Evolutionary conservation across 2,329 filamentous ascomycete genomes (phyloP), one percentile per base, ranked within the genome.

Genomic region (Penicillium sp.): DNA sequence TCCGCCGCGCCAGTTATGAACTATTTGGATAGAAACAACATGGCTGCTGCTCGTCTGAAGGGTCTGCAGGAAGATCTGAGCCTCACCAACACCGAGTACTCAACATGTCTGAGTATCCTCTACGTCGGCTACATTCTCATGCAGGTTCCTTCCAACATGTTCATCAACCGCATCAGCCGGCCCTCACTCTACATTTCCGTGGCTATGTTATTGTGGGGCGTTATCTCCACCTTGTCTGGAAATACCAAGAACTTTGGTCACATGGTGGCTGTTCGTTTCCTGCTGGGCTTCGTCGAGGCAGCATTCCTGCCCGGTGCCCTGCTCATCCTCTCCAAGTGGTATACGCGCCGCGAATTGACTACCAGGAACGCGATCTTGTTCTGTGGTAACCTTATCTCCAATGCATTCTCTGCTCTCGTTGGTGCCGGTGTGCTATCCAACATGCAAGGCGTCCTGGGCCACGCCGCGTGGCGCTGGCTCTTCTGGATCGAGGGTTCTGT

Each of bases 141-240:
- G 7, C 78, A 81, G 55, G 70, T 81, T 0, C 79, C 79, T 0
- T 79, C 77, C 21, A 81, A 81, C 60, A 66, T 81, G 29, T 73
- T 78, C 53, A 71, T 81, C 52, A 78, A 78, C 31, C 75, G 74
- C 6, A 77, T 77, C 58, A 77, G 77, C 70, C 69, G 79, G 19
- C 74, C 71, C 1, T 81, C 77, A 66, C 73, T 75, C n/a, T 70
- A 71, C n/a, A 76, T 77, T 4, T 77, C 77, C 0, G 73, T 78
- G 8, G 76, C 75, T 42, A 81, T 81, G 78, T 73, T 77, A 1
- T 61, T 85, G 12, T 88, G 86, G 85, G 85, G 86, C 47, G 66
- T 86, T 13, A 78, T 88, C 53, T 86, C 83, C 4, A 86, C 82
- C 0, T 73, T 83, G 12, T 84, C 81, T 0, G 85, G 83, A 7